A percentile compares a stretch with the other conserved stretches of the same genome.
These are phyloP conservation scores for Drechslerella dactyloides DNA, from an alignment of 2,329 filamentous ascomycete genomes.

Conservation along the genomic window DNA sequence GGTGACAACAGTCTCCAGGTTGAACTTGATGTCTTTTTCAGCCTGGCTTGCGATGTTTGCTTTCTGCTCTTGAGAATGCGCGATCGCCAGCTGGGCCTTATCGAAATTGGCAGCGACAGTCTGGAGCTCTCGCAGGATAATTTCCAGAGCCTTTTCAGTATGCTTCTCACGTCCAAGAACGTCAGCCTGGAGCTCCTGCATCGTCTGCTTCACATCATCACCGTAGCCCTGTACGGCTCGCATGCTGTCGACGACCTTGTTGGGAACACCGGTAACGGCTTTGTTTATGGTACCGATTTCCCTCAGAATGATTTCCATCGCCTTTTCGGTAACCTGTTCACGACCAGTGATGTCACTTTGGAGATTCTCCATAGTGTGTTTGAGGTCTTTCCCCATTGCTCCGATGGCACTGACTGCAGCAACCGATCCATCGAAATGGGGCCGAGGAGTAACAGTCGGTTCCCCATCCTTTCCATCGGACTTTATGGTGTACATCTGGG, in stretches of 20 bases:
- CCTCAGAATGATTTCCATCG: slow-evolving; percentile 65
- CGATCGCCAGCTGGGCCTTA: slow-evolving; percentile 46
- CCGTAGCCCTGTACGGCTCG: slow-evolving; percentile 26
- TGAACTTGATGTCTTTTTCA: slow-evolving; percentile 49
- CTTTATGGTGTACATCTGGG: slow-evolving; percentile 25
- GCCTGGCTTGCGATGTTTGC: slow-evolving; percentile 28
- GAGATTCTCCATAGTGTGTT: slow-evolving; percentile 87
- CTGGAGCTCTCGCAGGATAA: slow-evolving; percentile 47
- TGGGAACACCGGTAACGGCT: slow-evolving; percentile 27
- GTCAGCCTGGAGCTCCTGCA: slow-evolving; percentile 45
- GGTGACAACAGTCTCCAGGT: slow-evolving; percentile 45
- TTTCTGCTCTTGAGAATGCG: slow-evolving; percentile 47
- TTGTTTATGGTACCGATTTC: slow-evolving; percentile 48
- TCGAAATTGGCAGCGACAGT: slow-evolving; percentile 48
- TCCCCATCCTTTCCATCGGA: slow-evolving; percentile 28
- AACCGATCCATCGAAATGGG: slow-evolving; percentile 41
- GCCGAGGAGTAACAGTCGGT: background rate
- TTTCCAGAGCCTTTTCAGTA: slow-evolving; percentile 48
- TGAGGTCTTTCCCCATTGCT: slow-evolving; percentile 73
- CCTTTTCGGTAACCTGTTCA: slow-evolving; percentile 74
- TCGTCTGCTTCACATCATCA: slow-evolving; percentile 41
- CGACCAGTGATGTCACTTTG: slow-evolving; percentile 76
- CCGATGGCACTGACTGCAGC: slow-evolving; percentile 68
- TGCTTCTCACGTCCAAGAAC: slow-evolving; percentile 48
- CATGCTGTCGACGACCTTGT: slow-evolving; percentile 32